Base-by-base conservation (phyloP, 768 basidiomycete genomes). In the Naganishia friedmannii region DNA sequence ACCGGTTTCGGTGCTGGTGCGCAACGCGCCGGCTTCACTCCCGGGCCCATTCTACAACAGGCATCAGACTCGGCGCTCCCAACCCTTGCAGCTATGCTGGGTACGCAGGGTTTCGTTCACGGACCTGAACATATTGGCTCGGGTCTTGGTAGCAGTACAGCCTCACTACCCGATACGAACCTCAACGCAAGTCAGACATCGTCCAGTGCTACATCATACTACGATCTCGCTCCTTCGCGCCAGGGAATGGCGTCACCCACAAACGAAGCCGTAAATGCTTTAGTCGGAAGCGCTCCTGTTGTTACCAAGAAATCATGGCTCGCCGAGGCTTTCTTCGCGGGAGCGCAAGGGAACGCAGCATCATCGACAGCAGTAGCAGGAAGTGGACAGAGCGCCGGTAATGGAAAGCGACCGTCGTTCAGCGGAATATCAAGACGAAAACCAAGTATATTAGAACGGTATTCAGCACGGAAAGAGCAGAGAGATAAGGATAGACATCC, bases 281-380 rank as follows among this genome's bases (percentile, higher is more conserved):
- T 78, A 9, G 71, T 56, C 1, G 72, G 21, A 29, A 42, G 63
- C 46, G 7, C 53, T 0, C 42, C 72, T 74, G 66, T n/a, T 75
- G 78, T 72, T 0, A 67, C 71, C 37, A 77, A 78, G 70, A 74
- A 75, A 65, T 73, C 77, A n/a, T 82, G 81, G 81, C 71, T 82
- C n/a, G 73, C 77, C 4, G 80, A 80, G 53, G 77, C 79, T 54
- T 82, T 82, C 58, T 77, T 76, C 28, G 68, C 68, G 26, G 66
- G 66, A 10, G 55, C 51, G 12, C 56, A 57, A 10, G 39, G 23
- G 28, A 15, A 37, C 15, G 51, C 29, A 17, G 55, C 66, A 0
- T 26, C 31, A 8, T 32, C 58, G 9, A 45, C 60, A 10, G n/a
- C 34, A 37, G 34, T 37, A 37, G 34, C 34, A 4, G 34, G 6